Percentiles rank a stretch among this genome's conserved stretches.
Evolutionary conservation across 805 yeast species (phyloP).

Genomic region (Metschnikowia kunwiensis): DNA sequence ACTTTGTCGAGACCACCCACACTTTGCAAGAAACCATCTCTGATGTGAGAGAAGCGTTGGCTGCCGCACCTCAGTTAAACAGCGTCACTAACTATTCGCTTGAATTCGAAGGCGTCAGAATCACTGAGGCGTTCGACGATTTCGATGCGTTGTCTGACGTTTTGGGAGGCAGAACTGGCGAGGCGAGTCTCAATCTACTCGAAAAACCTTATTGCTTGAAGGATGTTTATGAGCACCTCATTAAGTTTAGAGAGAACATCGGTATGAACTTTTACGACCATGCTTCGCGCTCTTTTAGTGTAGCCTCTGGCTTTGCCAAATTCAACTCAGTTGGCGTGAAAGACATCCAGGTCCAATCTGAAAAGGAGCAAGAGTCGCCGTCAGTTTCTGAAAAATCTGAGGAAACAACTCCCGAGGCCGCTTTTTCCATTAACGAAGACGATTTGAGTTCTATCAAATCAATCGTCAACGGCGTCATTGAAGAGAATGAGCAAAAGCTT

Average conservation of each 20-base stretch:
- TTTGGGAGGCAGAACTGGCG: constrained; percentile 20
- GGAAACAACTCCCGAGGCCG: constrained; percentile 6
- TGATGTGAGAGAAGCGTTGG: constrained; percentile 57
- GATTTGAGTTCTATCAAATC: constrained; percentile 25
- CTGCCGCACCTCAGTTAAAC: constrained; percentile 53
- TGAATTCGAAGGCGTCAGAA: constrained; percentile 30
- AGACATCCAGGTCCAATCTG: constrained; percentile 22
- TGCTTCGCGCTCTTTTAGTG: constrained; percentile 39
- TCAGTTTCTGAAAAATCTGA: constrained; percentile 10
- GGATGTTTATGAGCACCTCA: constrained; percentile 59
- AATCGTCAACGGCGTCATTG: constrained; percentile 7
- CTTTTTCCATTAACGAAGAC: constrained; percentile 25
- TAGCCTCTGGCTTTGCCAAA: constrained; percentile 49
- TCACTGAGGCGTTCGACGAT: constrained; percentile 30
- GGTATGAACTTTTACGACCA: constrained; percentile 51
- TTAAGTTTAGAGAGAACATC: constrained; percentile 58
- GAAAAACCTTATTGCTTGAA: constrained; percentile 60
- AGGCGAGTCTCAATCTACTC: constrained; percentile 43
- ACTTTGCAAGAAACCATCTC: constrained; percentile 46
- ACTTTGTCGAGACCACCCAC: constrained; percentile 29
- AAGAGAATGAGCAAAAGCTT: constrained; percentile 5
- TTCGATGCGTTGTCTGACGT: constrained; percentile 27
- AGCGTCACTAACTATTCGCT: constrained; percentile 62
- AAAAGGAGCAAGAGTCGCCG: constrained; percentile 5
- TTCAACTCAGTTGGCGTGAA: constrained; percentile 41